Evolutionary conservation across 768 basidiomycete species (phyloP), one percentile per base, ranked within the genome.

Genomic region (Tulasnella sp.): DNA sequence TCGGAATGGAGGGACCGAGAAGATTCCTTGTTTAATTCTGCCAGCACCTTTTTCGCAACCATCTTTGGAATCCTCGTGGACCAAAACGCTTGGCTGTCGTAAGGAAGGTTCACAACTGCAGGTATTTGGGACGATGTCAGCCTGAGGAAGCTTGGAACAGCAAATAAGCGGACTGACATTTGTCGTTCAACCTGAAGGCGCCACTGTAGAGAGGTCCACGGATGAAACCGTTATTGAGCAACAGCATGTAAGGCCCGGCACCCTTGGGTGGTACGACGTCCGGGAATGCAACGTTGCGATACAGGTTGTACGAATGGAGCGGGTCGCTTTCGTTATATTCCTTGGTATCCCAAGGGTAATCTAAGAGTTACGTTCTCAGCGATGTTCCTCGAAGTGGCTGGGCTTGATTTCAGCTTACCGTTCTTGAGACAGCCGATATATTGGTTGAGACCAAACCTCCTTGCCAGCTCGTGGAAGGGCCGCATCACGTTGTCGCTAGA

Each of bases 151-250:
- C 16, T 34, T 16, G 40, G 74, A 75, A 44, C 20, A 1, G 20
- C 6, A 42, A 37, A 75, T 12, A 31, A 42, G 54, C 24, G 24
- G 24, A 48, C 74, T 42, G 12, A 75, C 74, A 75, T 4, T 42
- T 48, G 74, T 75, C 74, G 40, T 75, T 48, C 22, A n/a, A 22
- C 31, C 14, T 75, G 74, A 75, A 75, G 8, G 16, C 24, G 18
- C 76, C 76, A 28, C 24, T 24, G 54, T 77, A 77, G 4, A 78
- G 50, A 18, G 77, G 77, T 2, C 77, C 77, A 42, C 77, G 77
- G 7, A 78, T 78, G 18, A 78, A 42, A 11, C 77, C 77, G 34
- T 42, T 37, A 31, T 78, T 78, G 9, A 78, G 42, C 41, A 78
- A 11, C 24, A 78, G 28, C 1, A 42, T 41, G 37, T 78, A 78